Evolutionary conservation across 192 early-diverging fungal genomes (phyloP).

Genomic region (Podila minutissima): DNA sequence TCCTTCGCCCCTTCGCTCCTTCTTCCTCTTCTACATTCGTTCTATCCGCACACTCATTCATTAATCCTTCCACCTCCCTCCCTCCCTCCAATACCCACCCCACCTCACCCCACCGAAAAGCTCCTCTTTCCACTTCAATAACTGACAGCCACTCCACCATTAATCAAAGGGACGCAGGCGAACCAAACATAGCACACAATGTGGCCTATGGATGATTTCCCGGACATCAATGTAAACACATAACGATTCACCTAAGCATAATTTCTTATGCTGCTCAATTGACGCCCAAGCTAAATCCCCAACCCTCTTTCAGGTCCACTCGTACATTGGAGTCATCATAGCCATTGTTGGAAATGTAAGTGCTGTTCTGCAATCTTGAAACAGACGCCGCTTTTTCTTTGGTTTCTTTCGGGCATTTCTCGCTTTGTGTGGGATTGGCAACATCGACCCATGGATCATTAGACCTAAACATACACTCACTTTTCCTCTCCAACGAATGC

Average conservation of each 20-base stretch:
- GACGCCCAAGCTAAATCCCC: background rate
- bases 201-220: conserved; percentile 54
- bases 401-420: too few species aligned
- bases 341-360: conserved; percentile 72
- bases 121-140: too few species aligned
- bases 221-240: conserved; percentile 46
- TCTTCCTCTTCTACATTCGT: too few species aligned
- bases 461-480: background rate
- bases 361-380: background rate
- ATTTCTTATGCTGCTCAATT: background rate
- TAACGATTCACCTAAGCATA: background rate
- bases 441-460: background rate
- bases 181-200: background rate
- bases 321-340: conserved; percentile 71
- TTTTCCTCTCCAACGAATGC: background rate
- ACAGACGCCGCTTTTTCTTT: background rate
- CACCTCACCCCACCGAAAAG: too few species aligned
- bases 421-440: too few species aligned
- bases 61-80: too few species aligned
- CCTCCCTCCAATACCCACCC: too few species aligned
- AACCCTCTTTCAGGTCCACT: conserved; percentile 46
- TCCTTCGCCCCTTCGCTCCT: too few species aligned
- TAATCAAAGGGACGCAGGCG: background rate
- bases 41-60: too few species aligned
- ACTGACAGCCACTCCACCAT: too few species aligned